Conservation (phyloP, 2,329 filamentous ascomycete species). For the Colletotrichum plurivorum region DNA sequence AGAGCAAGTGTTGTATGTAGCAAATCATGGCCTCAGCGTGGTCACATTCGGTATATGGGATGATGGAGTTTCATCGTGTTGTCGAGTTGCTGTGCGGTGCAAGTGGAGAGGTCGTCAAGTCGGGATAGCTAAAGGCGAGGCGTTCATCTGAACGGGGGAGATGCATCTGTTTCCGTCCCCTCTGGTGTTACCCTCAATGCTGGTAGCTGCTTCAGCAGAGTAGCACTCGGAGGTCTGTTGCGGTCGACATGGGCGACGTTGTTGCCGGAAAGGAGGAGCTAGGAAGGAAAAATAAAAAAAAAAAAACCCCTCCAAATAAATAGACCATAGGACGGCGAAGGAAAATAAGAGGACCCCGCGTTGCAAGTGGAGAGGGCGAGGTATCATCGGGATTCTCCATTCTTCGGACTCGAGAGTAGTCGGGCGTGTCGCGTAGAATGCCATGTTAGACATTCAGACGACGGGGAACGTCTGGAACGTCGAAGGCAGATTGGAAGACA, state of each 20-base stretch:
- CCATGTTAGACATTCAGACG: neutral
- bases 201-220: constrained; percentile 19
- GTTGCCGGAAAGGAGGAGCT: neutral
- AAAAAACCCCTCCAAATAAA: neutral
- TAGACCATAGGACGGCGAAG: neutral
- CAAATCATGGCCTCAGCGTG: neutral
- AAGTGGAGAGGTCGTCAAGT: constrained; percentile 7
- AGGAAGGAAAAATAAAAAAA: neutral
- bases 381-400: neutral
- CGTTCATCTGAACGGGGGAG: constrained; percentile 31
- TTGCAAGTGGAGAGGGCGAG: constrained; percentile 8
- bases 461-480: neutral
- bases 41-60: neutral
- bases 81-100: neutral
- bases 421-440: neutral
- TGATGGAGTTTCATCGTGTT: constrained; percentile 3
- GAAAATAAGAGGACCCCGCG: neutral
- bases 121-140: constrained; percentile 26
- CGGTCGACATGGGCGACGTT: constrained; percentile 17
- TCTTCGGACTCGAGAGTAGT: neutral
- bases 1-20: too few species aligned
- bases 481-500: too few species aligned
- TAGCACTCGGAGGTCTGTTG: constrained; percentile 21
- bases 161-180: constrained; percentile 21
- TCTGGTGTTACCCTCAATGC: neutral